phyloP scores from a whole-genome alignment of 768 basidiomycete genomes.

The Phaffia tasmanica region DNA sequence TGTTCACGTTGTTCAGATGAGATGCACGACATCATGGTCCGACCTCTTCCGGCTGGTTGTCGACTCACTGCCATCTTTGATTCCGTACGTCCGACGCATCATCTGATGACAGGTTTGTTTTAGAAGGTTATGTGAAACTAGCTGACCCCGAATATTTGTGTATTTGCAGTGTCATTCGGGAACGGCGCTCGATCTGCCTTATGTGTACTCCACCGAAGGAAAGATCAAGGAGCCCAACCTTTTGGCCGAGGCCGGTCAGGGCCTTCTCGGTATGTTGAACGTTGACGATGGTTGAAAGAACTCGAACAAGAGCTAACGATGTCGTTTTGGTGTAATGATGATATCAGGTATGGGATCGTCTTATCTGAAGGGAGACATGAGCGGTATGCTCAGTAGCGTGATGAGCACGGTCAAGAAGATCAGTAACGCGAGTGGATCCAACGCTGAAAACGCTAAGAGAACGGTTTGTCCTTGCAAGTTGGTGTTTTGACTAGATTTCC shows the following conservation, averaged over 20 bases:
- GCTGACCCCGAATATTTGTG: background rate
- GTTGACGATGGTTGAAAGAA: too few species aligned
- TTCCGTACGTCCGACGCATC: slow-evolving; percentile 26
- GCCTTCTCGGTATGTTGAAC: slow-evolving; percentile 53
- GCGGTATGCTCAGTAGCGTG: slow-evolving; percentile 54
- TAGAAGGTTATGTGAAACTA: background rate
- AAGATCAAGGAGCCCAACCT: slow-evolving; percentile 90
- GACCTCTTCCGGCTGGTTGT: slow-evolving; percentile 69
- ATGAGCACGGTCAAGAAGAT: slow-evolving; percentile 48
- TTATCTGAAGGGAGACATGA: slow-evolving; percentile 60
- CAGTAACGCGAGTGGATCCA: slow-evolving; percentile 37
- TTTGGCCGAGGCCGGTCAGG: slow-evolving; percentile 74
- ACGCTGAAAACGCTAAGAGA: slow-evolving; percentile 4
- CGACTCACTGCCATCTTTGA: slow-evolving; percentile 57
- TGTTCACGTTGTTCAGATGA: too few species aligned
- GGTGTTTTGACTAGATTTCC: background rate
- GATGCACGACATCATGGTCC: slow-evolving; percentile 34
- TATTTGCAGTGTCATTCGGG: slow-evolving; percentile 72
- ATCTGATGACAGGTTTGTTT: slow-evolving; percentile 27
- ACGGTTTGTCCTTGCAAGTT: background rate
- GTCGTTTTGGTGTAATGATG: too few species aligned
- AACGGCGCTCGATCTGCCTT: slow-evolving; percentile 54
- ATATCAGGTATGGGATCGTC: slow-evolving; percentile 43
- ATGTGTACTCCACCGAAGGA: slow-evolving; percentile 78
- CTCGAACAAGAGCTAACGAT: too few species aligned